These are phyloP conservation scores for Cladosporium sp. DNA, from an alignment of 2,329 filamentous ascomycete species.

Conservation along the genomic window DNA sequence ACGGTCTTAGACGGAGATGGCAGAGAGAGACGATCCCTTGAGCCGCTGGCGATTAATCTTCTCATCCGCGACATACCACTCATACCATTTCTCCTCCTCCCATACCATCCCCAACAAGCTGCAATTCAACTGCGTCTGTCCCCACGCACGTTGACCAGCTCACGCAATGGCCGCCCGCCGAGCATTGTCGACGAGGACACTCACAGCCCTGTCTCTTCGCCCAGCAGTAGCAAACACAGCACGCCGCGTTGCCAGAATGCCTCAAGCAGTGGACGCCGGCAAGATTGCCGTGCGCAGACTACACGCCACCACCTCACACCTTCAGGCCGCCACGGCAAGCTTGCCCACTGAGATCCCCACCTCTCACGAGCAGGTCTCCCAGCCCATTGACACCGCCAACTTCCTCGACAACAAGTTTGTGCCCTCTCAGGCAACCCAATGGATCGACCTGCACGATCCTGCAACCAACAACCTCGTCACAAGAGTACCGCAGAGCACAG, in stretches of 20 bases:
- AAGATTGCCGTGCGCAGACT: slow-evolving; percentile 48
- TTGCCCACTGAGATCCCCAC: slow-evolving; percentile 63
- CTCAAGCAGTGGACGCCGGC: slow-evolving; percentile 37
- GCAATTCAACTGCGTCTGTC: background rate
- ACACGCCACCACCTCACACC: slow-evolving; percentile 57
- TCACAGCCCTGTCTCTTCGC: slow-evolving; percentile 42
- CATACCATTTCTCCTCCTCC: background rate
- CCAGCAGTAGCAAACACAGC: slow-evolving; percentile 38
- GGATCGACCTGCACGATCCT: slow-evolving; percentile 79
- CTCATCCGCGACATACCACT: background rate
- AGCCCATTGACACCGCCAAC: slow-evolving; percentile 72
- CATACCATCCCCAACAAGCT: background rate
- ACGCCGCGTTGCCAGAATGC: slow-evolving; percentile 39
- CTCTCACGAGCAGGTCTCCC: slow-evolving; percentile 68
- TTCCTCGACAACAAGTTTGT: slow-evolving; percentile 81
- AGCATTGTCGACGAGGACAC: slow-evolving; percentile 43
- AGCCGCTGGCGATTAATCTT: background rate
- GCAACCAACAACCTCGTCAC: slow-evolving; percentile 85
- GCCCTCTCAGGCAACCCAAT: slow-evolving; percentile 65
- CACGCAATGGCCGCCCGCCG: slow-evolving; percentile 47
- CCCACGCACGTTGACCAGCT: slow-evolving; percentile 1
- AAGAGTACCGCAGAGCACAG: slow-evolving; percentile 77
- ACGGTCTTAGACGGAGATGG: background rate
- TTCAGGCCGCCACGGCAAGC: slow-evolving; percentile 51
- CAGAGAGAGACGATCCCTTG: background rate